Percentiles rank a stretch among this genome's conserved stretches.
These are phyloP conservation scores for Medicago ruthenica DNA, from an alignment of 306 rosid genomes.

Conservation along the genomic window DNA sequence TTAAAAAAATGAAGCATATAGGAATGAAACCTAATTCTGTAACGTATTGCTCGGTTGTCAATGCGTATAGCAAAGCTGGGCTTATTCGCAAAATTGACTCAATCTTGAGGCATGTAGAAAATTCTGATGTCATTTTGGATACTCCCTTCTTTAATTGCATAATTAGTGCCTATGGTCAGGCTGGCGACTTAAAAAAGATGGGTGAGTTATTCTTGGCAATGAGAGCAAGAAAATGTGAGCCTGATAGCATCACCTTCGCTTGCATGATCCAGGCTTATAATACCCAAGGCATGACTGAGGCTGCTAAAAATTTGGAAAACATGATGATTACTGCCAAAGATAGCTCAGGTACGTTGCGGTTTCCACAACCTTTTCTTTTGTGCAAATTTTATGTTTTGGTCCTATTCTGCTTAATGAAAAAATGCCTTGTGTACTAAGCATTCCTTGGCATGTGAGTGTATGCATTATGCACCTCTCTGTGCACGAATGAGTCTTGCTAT, in stretches of 20 bases:
- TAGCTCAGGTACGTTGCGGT: slow-evolving; percentile 50
- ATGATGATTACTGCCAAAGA: slow-evolving; percentile 54
- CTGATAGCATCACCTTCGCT: slow-evolving; percentile 70
- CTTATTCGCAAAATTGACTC: slow-evolving; percentile 67
- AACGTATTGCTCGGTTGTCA: slow-evolving; percentile 82
- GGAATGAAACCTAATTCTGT: slow-evolving; percentile 87
- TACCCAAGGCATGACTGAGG: slow-evolving; percentile 72
- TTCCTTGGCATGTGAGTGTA: not conserved
- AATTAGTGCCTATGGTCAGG: slow-evolving; percentile 74
- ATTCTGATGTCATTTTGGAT: slow-evolving; percentile 79
- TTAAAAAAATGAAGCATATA: slow-evolving; percentile 72
- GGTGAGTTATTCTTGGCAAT: slow-evolving; percentile 65
- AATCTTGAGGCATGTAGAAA: slow-evolving; percentile 74
- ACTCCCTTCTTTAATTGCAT: slow-evolving; percentile 82
- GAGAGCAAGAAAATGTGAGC: slow-evolving; percentile 72
- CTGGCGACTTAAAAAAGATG: slow-evolving; percentile 72
- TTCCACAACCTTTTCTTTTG: slow-evolving; percentile 27
- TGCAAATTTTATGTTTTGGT: not conserved
- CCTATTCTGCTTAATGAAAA: slow-evolving; percentile 5
- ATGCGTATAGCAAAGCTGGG: slow-evolving; percentile 76
- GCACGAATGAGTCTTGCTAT: slow-evolving; percentile 5
- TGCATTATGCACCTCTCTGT: not conserved
- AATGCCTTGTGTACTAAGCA: slow-evolving; percentile 17
- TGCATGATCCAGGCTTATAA: slow-evolving; percentile 77
- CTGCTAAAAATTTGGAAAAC: slow-evolving; percentile 62